Evolutionary conservation across 1,284 basidiomycete genomes (phyloP).

Genomic region (Apiotrichum veenhuisii): DNA sequence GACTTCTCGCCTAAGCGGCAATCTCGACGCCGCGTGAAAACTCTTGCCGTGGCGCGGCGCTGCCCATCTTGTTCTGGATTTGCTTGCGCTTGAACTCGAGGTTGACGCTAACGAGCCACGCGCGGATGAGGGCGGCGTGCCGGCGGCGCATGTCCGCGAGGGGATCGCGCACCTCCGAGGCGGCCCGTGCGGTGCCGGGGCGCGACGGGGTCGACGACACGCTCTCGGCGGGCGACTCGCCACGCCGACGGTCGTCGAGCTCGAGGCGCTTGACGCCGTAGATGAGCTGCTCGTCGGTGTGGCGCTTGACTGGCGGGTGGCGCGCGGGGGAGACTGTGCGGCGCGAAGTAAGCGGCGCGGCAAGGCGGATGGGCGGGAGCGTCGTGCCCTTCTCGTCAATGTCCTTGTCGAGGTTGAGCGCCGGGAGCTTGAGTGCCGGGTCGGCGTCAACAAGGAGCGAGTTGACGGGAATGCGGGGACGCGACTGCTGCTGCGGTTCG

Average conservation of each 20-base stretch:
- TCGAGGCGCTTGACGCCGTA: slow-evolving; percentile 46
- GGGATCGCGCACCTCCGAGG: not conserved
- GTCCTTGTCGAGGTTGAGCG: slow-evolving; percentile 3
- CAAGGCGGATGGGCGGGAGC: slow-evolving; percentile 13
- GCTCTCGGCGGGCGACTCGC: slow-evolving; percentile 11
- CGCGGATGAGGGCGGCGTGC: slow-evolving; percentile 41
- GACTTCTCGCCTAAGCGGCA: not conserved
- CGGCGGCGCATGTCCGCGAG: slow-evolving; percentile 26
- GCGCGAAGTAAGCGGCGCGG: not conserved
- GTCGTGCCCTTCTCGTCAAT: slow-evolving; percentile 7
- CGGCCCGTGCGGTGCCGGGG: not conserved
- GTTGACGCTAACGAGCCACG: slow-evolving; percentile 47
- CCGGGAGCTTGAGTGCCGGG: slow-evolving; percentile 26
- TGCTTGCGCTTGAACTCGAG: slow-evolving; percentile 34
- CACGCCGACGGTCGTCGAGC: slow-evolving; percentile 26
- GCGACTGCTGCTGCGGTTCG: slow-evolving; percentile 2
- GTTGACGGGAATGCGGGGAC: slow-evolving; percentile 8
- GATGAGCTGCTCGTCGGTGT: slow-evolving; percentile 43
- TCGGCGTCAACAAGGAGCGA: slow-evolving; percentile 15
- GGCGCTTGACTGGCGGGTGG: slow-evolving; percentile 39
- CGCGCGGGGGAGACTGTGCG: slow-evolving; percentile 20
- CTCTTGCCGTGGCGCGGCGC: not conserved
- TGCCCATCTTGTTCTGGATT: slow-evolving; percentile 4
- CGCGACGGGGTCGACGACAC: not conserved
- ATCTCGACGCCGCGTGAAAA: not conserved